Conservation (phyloP, 2,329 filamentous ascomycete species). For the Penicillium aurantiogriseum region DNA sequence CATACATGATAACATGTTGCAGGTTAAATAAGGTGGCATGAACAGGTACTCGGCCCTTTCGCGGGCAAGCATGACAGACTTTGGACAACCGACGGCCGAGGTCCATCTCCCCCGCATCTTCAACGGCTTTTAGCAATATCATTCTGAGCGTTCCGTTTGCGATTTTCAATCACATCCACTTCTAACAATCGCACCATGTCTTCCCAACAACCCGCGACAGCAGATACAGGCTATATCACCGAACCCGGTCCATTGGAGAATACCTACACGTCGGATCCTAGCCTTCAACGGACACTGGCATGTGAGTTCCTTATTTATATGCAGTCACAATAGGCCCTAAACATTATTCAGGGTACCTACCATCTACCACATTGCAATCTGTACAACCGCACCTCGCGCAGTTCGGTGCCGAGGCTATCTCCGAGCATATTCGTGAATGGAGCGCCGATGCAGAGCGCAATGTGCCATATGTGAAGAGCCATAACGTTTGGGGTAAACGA, state of each 20-base stretch:
- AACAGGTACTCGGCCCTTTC: not conserved
- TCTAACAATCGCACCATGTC: slow-evolving; percentile 7
- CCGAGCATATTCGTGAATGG: slow-evolving; percentile 30
- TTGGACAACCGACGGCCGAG: slow-evolving; percentile 18
- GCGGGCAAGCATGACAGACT: not conserved
- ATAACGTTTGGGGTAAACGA: slow-evolving; percentile 60
- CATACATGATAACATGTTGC: not conserved
- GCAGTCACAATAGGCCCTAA: not conserved
- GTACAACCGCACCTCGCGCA: slow-evolving; percentile 36
- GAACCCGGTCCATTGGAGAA: slow-evolving; percentile 53
- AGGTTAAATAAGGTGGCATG: not conserved
- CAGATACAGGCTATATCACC: slow-evolving; percentile 56
- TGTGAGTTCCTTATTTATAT: slow-evolving; percentile 38
- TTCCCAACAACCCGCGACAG: slow-evolving; percentile 31
- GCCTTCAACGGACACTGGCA: slow-evolving; percentile 53
- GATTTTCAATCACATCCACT: not conserved
- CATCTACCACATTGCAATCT: slow-evolving; percentile 55
- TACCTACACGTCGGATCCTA: slow-evolving; percentile 57
- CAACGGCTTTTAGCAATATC: not conserved
- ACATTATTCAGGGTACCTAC: slow-evolving; percentile 37
- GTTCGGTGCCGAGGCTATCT: slow-evolving; percentile 35
- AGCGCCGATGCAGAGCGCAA: slow-evolving; percentile 63
- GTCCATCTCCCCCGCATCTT: slow-evolving; percentile 9
- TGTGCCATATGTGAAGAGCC: slow-evolving; percentile 59
- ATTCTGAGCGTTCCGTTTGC: not conserved